Conservation (phyloP, 208 protist species). For the Crithidia expoeki region DNA sequence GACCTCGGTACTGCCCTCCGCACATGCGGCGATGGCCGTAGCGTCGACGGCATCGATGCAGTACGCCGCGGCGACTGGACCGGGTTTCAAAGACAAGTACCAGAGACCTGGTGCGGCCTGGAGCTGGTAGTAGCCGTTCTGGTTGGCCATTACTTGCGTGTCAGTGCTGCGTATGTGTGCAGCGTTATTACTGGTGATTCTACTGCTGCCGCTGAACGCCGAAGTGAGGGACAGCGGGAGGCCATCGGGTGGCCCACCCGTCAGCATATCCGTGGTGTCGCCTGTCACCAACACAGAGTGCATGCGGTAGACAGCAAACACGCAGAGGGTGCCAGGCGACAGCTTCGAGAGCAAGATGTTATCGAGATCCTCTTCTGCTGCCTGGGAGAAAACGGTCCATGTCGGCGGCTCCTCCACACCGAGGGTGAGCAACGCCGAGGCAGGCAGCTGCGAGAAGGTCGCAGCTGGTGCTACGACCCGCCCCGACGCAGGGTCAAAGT, state of each 20-base stretch:
- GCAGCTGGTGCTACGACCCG: conserved; percentile 55
- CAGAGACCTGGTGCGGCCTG: conserved; percentile 91
- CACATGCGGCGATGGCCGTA: conserved; percentile 13
- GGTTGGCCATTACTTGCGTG: conserved; percentile 97
- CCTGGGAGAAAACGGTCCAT: conserved; percentile 86
- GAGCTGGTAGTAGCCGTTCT: conserved; percentile 97
- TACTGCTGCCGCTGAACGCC: background rate
- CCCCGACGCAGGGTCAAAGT: conserved; percentile 77
- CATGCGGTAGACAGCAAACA: conserved; percentile 89
- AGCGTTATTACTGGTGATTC: background rate
- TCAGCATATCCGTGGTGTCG: conserved; percentile 35
- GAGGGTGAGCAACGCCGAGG: conserved; percentile 67
- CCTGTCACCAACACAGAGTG: conserved; percentile 91
- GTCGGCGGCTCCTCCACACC: conserved; percentile 89
- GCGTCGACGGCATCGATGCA: conserved; percentile 52
- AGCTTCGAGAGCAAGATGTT: conserved; percentile 94
- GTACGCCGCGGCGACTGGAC: conserved; percentile 56
- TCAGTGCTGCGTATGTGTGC: conserved; percentile 53
- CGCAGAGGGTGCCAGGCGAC: conserved; percentile 30
- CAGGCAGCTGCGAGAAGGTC: conserved; percentile 58
- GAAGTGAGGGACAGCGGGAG: conserved; percentile 82
- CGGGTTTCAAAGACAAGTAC: conserved; percentile 73
- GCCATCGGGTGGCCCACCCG: conserved; percentile 46
- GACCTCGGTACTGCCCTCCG: background rate
- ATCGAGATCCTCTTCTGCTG: conserved; percentile 93